Conservation (phyloP, 257 asterid species). For the Solanum pennellii region DNA sequence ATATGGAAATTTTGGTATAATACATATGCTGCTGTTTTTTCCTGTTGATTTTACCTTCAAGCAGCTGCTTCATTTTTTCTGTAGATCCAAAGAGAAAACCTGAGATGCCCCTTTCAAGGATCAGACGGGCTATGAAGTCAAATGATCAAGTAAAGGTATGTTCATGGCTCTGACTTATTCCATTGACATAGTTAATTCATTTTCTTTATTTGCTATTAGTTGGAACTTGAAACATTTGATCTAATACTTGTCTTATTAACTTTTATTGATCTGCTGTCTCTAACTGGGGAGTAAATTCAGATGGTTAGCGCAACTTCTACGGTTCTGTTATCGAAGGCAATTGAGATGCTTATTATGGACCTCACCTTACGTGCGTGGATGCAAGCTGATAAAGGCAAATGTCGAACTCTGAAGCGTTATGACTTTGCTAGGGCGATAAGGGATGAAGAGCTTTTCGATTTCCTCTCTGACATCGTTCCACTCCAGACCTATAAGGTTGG, state of each 20-base stretch:
- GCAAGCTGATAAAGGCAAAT: conserved; percentile 4
- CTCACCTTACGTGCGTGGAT: conserved; percentile 28
- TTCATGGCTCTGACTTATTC: neutral
- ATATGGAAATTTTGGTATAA: neutral
- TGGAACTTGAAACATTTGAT: neutral
- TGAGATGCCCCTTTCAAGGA: conserved; percentile 25
- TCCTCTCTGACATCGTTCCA: conserved; percentile 16
- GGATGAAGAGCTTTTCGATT: conserved; percentile 1
- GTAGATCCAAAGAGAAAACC: conserved; percentile 13
- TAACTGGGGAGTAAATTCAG: conserved; percentile 7
- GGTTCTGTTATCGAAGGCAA: conserved; percentile 21
- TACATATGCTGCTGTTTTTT: neutral
- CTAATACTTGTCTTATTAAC: neutral
- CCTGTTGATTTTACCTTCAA: neutral
- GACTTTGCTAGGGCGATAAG: conserved; percentile 28
- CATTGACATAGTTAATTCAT: neutral
- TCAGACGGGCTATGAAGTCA: conserved; percentile 28
- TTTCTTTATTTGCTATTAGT: neutral
- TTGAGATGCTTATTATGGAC: conserved; percentile 26
- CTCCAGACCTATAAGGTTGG: conserved; percentile 14
- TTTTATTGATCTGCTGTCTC: neutral
- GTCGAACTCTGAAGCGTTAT: conserved; percentile 11
- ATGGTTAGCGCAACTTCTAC: conserved; percentile 33
- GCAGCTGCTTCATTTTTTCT: neutral
- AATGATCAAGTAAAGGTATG: conserved; percentile 24